A percentile compares a stretch with the other conserved stretches of the same genome.
phyloP scores from a whole-genome alignment of 768 basidiomycete genomes.

The Suillus occidentalis region DNA sequence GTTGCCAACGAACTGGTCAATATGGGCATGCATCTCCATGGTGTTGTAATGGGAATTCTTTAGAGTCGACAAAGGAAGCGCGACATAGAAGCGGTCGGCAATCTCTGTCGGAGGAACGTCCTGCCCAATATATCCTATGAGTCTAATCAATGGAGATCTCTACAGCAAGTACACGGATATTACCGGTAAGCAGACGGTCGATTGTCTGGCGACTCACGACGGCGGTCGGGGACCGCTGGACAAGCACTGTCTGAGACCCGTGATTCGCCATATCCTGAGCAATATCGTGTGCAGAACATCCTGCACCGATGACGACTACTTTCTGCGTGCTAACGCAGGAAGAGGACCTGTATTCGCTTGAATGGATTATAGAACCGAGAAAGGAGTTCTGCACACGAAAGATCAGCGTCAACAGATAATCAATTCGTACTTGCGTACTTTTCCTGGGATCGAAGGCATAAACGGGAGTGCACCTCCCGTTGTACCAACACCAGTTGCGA shows the following conservation, averaged over 20 bases:
- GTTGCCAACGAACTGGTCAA: slow-evolving; percentile 8
- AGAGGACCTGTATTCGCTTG: slow-evolving; percentile 3
- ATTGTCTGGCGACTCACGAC: slow-evolving; percentile 12
- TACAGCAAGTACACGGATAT: not conserved
- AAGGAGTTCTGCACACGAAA: slow-evolving; percentile 2
- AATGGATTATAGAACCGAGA: slow-evolving; percentile 3
- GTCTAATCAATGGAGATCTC: not conserved
- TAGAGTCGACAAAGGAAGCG: slow-evolving; percentile 8
- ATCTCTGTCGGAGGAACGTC: slow-evolving; percentile 11
- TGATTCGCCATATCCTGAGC: slow-evolving; percentile 11
- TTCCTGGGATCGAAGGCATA: slow-evolving; percentile 1
- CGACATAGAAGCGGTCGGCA: slow-evolving; percentile 13
- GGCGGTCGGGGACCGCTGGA: slow-evolving; percentile 14
- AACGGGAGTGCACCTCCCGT: slow-evolving; percentile 1
- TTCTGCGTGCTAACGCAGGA: not conserved
- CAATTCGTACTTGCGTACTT: not conserved
- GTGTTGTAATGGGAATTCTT: slow-evolving; percentile 2
- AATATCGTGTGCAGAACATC: slow-evolving; percentile 17
- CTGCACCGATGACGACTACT: slow-evolving; percentile 11
- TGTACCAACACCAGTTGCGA: slow-evolving; percentile 7
- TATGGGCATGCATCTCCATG: not conserved
- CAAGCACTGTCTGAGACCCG: slow-evolving; percentile 5
- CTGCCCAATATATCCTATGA: slow-evolving; percentile 10
- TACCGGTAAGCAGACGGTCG: slow-evolving; percentile 7
- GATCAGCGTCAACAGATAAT: not conserved